Percentiles rank a stretch among this genome's conserved stretches.
Evolutionary conservation across 1,284 basidiomycete genomes (phyloP).

Genomic region (Volvariella surrecta): DNA sequence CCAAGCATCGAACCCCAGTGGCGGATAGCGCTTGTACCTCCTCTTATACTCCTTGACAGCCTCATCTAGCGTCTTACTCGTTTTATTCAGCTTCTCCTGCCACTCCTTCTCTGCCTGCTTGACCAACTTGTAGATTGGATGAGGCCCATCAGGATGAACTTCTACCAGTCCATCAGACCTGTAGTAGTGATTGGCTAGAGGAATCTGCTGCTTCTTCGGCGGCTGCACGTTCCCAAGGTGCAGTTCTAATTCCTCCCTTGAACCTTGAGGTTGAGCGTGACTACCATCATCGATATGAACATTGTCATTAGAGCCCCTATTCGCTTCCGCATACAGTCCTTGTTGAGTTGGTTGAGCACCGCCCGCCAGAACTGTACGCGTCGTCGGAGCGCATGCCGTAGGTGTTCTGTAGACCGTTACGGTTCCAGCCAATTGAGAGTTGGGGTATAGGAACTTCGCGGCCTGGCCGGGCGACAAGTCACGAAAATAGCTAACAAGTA

Average conservation of each 20-base stretch:
- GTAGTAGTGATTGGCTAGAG: slow-evolving; percentile 18
- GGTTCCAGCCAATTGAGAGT: neutral
- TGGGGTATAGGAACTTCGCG: neutral
- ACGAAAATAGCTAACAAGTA: neutral
- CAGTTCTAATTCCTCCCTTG: neutral
- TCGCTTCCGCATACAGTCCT: neutral
- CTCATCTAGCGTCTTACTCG: slow-evolving; percentile 43
- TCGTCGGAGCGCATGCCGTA: slow-evolving; percentile 8
- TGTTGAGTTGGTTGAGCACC: slow-evolving; percentile 4
- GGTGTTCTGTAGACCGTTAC: slow-evolving; percentile 6
- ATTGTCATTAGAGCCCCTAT: neutral
- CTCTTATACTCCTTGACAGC: slow-evolving; percentile 49
- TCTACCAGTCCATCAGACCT: slow-evolving; percentile 26
- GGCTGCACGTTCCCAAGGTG: neutral
- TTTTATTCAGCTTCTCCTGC: slow-evolving; percentile 38
- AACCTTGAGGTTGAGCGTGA: neutral
- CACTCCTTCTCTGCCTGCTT: slow-evolving; percentile 36
- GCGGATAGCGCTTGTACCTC: slow-evolving; percentile 33
- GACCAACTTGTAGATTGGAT: slow-evolving; percentile 49
- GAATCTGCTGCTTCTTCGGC: neutral
- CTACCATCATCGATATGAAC: neutral
- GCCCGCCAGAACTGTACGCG: slow-evolving; percentile 3
- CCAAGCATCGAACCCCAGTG: slow-evolving; percentile 43
- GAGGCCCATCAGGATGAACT: slow-evolving; percentile 28
- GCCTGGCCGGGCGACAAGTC: neutral